phyloP scores from a whole-genome alignment of 331 rosid genomes.

The Arachis monticola region DNA sequence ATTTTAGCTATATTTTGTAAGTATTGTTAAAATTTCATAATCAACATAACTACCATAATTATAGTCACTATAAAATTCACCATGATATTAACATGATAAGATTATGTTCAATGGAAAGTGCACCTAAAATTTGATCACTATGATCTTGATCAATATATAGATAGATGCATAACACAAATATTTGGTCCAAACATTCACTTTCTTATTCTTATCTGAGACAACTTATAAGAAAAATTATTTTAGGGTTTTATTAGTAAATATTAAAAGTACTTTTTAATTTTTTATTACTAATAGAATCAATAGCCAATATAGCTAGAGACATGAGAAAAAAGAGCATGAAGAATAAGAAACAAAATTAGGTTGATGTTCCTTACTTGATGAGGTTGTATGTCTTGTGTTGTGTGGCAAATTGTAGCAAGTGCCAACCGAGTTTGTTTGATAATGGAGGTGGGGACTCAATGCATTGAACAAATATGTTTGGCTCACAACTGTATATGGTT shows the following conservation, averaged over 20 bases:
- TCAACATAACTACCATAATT: no score
- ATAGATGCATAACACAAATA: background rate
- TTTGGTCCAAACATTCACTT: no score
- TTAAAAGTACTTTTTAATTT: no score
- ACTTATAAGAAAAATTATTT: no score
- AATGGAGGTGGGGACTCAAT: conserved; percentile 58
- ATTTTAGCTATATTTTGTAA: no score
- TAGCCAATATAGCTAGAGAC: background rate
- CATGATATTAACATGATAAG: no score
- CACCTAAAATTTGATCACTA: background rate
- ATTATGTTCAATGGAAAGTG: background rate
- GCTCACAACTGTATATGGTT: conserved; percentile 81
- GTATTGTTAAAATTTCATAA: no score
- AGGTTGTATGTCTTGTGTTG: conserved; percentile 62
- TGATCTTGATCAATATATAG: background rate
- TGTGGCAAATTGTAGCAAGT: conserved; percentile 57
- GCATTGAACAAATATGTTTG: conserved; percentile 74
- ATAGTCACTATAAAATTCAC: no score
- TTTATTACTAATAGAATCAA: no score
- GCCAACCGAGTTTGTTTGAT: conserved; percentile 60
- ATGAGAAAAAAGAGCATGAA: background rate
- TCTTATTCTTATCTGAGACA: no score
- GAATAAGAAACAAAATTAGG: background rate
- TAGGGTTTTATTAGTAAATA: no score
- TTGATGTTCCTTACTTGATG: conserved; percentile 46